These are phyloP conservation scores for Pistacia vera DNA, from an alignment of 345 rosid species.

Conservation along the genomic window DNA sequence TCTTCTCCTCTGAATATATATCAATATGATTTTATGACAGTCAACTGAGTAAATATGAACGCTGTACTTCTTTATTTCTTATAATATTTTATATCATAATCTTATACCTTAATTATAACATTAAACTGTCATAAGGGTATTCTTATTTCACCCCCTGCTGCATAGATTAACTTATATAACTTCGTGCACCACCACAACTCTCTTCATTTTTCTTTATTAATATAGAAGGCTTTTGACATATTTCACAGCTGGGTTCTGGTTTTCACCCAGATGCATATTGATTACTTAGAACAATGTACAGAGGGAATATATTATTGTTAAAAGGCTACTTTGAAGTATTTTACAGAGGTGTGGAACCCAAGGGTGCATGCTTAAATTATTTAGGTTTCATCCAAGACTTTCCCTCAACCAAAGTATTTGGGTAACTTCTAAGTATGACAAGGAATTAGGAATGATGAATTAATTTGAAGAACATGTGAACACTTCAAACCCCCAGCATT, in stretches of 20 bases:
- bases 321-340: constrained; percentile 5
- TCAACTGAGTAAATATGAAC: constrained; percentile 21
- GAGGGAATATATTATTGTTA: neutral
- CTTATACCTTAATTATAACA: neutral
- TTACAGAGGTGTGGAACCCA: constrained; percentile 6
- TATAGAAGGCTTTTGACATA: neutral
- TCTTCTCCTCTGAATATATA: constrained; percentile 25
- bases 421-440: constrained; percentile 59
- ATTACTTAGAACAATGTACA: neutral
- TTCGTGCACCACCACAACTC: neutral
- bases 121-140: too few relatives aligned
- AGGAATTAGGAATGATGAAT: constrained; percentile 34
- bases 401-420: constrained; percentile 10
- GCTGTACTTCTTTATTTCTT: constrained; percentile 8
- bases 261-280: neutral
- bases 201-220: neutral
- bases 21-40: constrained; percentile 2
- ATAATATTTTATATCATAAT: neutral
- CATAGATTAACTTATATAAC: neutral
- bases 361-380: constrained; percentile 28
- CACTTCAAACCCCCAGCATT: constrained; percentile 14
- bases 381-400: constrained; percentile 3
- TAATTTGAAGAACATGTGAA: constrained; percentile 22
- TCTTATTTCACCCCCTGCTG: neutral
- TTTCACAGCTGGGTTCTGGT: neutral